These are phyloP conservation scores for Xylariaceae sp. DNA, from an alignment of 2,329 filamentous ascomycete genomes.

Conservation along the genomic window DNA sequence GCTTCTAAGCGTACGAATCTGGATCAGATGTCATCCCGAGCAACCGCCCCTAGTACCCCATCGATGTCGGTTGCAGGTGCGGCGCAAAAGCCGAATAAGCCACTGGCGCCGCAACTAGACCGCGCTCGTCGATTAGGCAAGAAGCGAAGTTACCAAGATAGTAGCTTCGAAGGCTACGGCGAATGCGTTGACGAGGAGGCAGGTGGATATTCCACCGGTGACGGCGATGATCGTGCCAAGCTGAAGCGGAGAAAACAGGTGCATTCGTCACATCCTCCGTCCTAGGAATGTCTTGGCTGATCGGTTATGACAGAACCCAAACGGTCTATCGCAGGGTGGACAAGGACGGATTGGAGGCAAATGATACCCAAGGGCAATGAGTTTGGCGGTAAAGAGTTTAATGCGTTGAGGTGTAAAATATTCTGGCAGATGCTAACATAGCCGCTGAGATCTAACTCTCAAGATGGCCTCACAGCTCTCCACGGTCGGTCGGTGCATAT, in stretches of 20 bases:
- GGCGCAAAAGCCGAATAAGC: conserved; percentile 28
- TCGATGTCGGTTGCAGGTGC: conserved; percentile 33
- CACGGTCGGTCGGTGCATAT: conserved; percentile 18
- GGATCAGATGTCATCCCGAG: conserved; percentile 41
- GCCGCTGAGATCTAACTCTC: conserved; percentile 3
- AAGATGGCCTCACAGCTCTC: conserved; percentile 9
- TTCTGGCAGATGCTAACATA: conserved; percentile 9
- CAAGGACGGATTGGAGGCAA: conserved; percentile 43
- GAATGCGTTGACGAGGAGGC: conserved; percentile 68
- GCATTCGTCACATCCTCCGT: conserved; percentile 30
- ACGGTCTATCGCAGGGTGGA: conserved; percentile 37
- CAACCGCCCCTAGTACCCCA: conserved; percentile 51
- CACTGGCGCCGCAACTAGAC: conserved; percentile 40
- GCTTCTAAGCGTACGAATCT: conserved; percentile 36
- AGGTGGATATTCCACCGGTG: conserved; percentile 65
- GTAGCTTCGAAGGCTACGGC: conserved; percentile 68
- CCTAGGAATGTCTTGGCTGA: conserved; percentile 37
- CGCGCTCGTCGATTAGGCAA: conserved; percentile 62
- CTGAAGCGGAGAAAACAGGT: conserved; percentile 65
- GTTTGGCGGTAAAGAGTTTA: conserved; percentile 12
- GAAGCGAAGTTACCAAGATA: conserved; percentile 72
- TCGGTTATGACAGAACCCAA: conserved; percentile 41
- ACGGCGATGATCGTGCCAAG: conserved; percentile 56
- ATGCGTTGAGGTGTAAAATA: conserved; percentile 21
- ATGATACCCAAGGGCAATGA: conserved; percentile 39